Evolutionary conservation across 352 stramenopile species (phyloP), one percentile per base, ranked within the genome.

Genomic region (Peronosclerospora sorghi): DNA sequence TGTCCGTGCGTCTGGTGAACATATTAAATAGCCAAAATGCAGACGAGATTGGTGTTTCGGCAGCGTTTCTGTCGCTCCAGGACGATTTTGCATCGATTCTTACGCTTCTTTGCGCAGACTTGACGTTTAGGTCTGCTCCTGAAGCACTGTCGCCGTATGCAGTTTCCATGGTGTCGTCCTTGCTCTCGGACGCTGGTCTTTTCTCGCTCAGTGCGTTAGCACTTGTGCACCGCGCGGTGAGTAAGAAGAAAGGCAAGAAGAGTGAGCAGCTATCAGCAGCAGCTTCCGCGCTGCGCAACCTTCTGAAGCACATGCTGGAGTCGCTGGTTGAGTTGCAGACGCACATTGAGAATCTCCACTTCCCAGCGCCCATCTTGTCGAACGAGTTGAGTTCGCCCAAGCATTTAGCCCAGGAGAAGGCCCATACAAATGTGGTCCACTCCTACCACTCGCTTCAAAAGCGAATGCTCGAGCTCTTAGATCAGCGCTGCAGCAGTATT

Each of bases 221-320:
- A 29, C 41, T 71, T 21, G 42, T 51, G 12, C 55, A 75, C 29
- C 75, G 68, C 0, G 41, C 62, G 14, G 32, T 64, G 38, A 19
- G 35, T 35, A 87, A 85, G 62, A 78, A 79, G 59, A 85, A 80
- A 32, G 52, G 36, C 54, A 87, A 85, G 45, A 84, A 80, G 43
- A 74, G 73, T 38, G 68, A 84, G 18, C 32, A 56, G 10, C 30
- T 67, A 6, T 45, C 41, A 15, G 37, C 51, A 6, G 41, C 60
- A 17, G 42, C 51, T 17, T 35, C 32, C 23, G 68, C 62, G 0
- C 47, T 88, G 41, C 73, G 75, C 10, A 62, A 56, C 15, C 43
- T 78, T 12, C 54, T 88, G 20, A 85, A 85, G 54, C 60, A 61
- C 39, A 67, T 83, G 41, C 70, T 82, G 20, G 73, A 88, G 36